Percentiles rank a stretch among this genome's conserved stretches.
These are phyloP conservation scores for Aphanomyces invadans DNA, from an alignment of 352 stramenopile genomes.

Conservation along the genomic window DNA sequence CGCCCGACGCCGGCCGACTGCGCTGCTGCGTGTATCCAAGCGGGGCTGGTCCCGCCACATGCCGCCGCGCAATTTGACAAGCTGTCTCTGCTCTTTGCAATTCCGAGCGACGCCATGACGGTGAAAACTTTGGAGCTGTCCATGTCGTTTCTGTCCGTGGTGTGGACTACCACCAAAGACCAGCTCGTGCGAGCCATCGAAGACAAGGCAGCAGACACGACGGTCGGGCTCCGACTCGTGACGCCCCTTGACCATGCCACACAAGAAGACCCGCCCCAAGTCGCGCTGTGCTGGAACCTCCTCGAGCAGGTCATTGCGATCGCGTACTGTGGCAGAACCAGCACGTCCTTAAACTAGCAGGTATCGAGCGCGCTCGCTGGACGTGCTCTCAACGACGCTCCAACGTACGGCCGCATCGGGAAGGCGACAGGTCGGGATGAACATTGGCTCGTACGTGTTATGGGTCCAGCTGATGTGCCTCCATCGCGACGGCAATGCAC, in stretches of 20 bases:
- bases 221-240: constrained; percentile 3
- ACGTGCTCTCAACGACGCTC: no score
- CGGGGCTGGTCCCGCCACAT: neutral
- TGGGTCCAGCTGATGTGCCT: neutral
- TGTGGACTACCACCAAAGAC: neutral
- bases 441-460: constrained; percentile 1
- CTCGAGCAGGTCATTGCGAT: neutral
- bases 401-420: no score
- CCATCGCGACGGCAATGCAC: constrained; percentile 3
- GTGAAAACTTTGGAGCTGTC: neutral
- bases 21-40: neutral
- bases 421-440: no score
- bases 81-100: neutral
- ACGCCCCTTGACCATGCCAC: neutral
- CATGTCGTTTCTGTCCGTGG: neutral
- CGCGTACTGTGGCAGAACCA: neutral
- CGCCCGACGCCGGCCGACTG: constrained; percentile 1
- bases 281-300: constrained; percentile 1
- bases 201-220: neutral
- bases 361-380: no score
- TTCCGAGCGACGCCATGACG: neutral
- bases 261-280: neutral
- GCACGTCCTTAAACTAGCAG: neutral
- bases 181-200: neutral
- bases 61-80: constrained; percentile 7